Conservation (phyloP, 2,329 filamentous ascomycete genomes). For the Botrytis cinerea region DNA sequence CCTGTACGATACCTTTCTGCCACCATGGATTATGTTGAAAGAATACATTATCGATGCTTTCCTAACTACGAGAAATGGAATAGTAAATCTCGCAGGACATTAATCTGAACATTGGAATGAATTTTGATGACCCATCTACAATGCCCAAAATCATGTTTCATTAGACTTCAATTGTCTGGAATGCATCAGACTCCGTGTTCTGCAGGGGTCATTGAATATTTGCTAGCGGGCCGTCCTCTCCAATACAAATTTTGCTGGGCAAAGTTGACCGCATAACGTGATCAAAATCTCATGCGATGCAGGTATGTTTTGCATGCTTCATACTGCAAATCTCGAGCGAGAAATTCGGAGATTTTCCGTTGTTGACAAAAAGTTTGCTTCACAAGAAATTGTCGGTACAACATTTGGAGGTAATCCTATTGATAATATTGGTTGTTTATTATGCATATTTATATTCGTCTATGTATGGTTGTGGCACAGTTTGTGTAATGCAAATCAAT, state of each 20-base stretch:
- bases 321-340: conserved; percentile 22
- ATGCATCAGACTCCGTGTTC: conserved; percentile 16
- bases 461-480: conserved; percentile 2
- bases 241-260: conserved; percentile 36
- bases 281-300: conserved; percentile 36
- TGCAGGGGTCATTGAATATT: conserved; percentile 30
- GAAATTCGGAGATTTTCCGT: neutral
- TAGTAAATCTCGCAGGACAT: neutral
- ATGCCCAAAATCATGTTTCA: neutral
- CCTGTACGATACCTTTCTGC: conserved; percentile 51
- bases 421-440: neutral
- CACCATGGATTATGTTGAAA: conserved; percentile 56
- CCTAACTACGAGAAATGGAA: conserved; percentile 54
- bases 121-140: neutral
- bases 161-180: neutral
- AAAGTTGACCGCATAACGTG: conserved; percentile 40
- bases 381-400: neutral
- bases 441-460: neutral
- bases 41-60: conserved; percentile 59
- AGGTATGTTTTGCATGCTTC: conserved; percentile 39
- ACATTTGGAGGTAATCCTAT: neutral
- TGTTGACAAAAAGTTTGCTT: neutral
- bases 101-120: too few relatives aligned
- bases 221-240: conserved; percentile 35
- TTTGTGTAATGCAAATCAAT: neutral